Conservation (phyloP, 2,329 filamentous ascomycete species). For the Ophiostoma sp. region DNA sequence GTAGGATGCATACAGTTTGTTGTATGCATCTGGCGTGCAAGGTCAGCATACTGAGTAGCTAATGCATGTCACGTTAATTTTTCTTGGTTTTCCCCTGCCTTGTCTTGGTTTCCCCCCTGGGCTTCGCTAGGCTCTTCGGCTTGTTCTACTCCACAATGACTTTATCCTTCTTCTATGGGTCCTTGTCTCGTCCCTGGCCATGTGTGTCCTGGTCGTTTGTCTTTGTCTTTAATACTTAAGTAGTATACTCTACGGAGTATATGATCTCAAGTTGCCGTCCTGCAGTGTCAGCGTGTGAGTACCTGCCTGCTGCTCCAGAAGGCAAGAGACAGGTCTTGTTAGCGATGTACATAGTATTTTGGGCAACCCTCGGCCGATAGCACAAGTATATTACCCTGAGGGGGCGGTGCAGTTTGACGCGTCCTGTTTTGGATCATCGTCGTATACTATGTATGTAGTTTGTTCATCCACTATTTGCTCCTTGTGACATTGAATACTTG, state of each 20-base stretch:
- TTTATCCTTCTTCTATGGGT: too few species aligned
- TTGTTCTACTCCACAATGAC: too few species aligned
- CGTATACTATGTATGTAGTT: too few species aligned
- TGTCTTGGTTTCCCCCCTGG: neutral
- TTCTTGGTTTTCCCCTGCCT: too few species aligned
- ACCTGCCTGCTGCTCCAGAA: neutral
- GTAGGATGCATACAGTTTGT: neutral
- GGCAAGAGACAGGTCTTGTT: neutral
- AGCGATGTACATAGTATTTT: neutral
- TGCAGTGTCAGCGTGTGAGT: neutral
- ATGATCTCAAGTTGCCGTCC: neutral
- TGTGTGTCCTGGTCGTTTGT: too few species aligned
- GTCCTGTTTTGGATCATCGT: neutral
- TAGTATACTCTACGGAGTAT: neutral
- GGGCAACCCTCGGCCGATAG: neutral
- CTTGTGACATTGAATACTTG: neutral
- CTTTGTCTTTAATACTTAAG: neutral
- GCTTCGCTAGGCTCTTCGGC: too few species aligned
- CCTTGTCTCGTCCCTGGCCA: too few species aligned
- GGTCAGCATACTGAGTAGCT: neutral
- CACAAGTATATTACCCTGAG: too few species aligned
- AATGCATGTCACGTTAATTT: too few species aligned
- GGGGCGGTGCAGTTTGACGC: constrained; percentile 7
- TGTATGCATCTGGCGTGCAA: too few species aligned
- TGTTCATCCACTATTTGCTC: neutral